Conservation (phyloP, 2,329 filamentous ascomycete genomes). For the Pestalotiopsis sp. region DNA sequence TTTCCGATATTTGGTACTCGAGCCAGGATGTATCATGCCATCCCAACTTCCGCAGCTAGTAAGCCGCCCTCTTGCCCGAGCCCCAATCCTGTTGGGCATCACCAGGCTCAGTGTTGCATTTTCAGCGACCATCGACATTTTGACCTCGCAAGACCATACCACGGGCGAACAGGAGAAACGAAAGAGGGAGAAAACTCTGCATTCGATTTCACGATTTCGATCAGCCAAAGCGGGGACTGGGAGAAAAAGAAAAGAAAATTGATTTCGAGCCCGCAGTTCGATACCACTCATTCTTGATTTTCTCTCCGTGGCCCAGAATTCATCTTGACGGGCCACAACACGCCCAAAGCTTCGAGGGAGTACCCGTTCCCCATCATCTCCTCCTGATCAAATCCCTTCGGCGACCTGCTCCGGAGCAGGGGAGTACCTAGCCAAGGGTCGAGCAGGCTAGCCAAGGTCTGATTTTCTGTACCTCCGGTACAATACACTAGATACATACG, state of each 20-base stretch:
- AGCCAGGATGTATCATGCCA: not conserved
- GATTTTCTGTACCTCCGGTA: not conserved
- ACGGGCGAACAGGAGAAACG: not conserved
- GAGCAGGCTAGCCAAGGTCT: not conserved
- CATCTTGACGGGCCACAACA: not conserved
- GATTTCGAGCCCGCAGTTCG: not conserved
- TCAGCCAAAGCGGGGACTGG: not conserved
- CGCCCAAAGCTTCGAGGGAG: constrained; percentile 4
- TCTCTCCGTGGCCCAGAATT: not conserved
- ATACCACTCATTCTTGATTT: not conserved
- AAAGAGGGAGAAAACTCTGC: not conserved
- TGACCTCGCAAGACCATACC: not conserved
- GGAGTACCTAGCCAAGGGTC: not conserved
- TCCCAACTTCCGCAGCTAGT: constrained; percentile 5
- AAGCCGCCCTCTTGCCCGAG: not conserved
- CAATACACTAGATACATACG: not conserved
- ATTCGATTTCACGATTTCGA: not conserved
- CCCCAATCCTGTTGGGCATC: not conserved
- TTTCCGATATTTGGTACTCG: constrained; percentile 1
- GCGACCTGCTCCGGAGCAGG: constrained; percentile 4
- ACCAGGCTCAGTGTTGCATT: constrained; percentile 1
- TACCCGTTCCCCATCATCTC: constrained; percentile 8
- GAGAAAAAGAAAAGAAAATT: not conserved
- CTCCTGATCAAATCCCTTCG: constrained; percentile 9
- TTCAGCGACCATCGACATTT: not conserved